These are phyloP conservation scores for Didymella exigua DNA, from an alignment of 2,329 filamentous ascomycete genomes.

Conservation along the genomic window DNA sequence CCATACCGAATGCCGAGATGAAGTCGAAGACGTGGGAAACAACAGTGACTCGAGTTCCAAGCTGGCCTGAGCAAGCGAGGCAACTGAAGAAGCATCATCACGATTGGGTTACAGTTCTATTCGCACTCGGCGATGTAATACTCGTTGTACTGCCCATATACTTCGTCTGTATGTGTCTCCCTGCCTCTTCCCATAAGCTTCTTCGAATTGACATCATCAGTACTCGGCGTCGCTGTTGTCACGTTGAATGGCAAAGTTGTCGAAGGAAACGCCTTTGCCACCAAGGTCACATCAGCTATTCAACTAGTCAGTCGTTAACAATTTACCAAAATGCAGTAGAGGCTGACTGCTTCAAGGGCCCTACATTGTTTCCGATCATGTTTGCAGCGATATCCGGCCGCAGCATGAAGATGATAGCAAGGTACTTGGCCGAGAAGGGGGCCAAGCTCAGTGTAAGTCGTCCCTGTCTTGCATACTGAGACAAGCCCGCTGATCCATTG, in stretches of 20 bases:
- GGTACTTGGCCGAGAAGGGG: constrained; percentile 43
- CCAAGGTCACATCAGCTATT: constrained; percentile 36
- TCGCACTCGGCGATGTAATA: constrained; percentile 32
- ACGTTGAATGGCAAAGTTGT: constrained; percentile 36
- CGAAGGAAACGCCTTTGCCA: constrained; percentile 29
- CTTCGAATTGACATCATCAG: constrained; percentile 17
- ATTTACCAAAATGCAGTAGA: background rate
- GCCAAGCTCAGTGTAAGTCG: constrained; percentile 37
- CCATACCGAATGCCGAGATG: background rate
- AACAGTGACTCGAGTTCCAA: constrained; percentile 28
- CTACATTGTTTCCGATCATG: constrained; percentile 46
- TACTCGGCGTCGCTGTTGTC: constrained; percentile 32
- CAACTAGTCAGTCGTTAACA: constrained; percentile 23
- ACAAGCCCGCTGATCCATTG: no score
- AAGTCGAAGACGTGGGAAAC: constrained; percentile 35
- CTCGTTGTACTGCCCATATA: constrained; percentile 40
- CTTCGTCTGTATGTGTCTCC: constrained; percentile 38
- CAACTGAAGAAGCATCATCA: constrained; percentile 31
- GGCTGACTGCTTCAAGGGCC: constrained; percentile 29
- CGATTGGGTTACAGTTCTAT: constrained; percentile 32
- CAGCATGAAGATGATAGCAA: constrained; percentile 45
- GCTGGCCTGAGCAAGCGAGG: constrained; percentile 39
- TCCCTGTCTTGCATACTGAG: background rate
- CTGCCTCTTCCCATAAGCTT: no score
- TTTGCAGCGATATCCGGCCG: constrained; percentile 45